Conservation (phyloP, 208 protist species). For the Sergeia podlipaevii region DNA sequence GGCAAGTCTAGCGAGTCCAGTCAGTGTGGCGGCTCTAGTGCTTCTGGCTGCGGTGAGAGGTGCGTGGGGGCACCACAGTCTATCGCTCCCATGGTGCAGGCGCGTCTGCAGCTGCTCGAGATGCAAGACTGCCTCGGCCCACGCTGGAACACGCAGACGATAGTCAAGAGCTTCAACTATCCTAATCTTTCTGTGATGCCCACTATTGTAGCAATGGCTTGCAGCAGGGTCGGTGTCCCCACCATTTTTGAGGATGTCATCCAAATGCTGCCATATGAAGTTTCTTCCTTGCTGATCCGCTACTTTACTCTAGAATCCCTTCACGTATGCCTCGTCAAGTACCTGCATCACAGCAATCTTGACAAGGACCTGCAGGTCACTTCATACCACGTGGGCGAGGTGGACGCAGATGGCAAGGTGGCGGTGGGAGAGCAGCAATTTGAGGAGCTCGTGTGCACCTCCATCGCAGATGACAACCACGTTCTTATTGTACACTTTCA, state of each 20-base stretch:
- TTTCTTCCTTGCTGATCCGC: constrained; percentile 69
- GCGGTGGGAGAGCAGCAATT: constrained; percentile 40
- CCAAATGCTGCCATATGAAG: constrained; percentile 65
- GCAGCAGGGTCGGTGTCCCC: constrained; percentile 40
- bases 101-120: constrained; percentile 53
- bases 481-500: constrained; percentile 68
- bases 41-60: constrained; percentile 9
- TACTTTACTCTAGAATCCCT: constrained; percentile 76
- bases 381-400: constrained; percentile 60
- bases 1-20: constrained; percentile 11
- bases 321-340: constrained; percentile 62
- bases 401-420: constrained; percentile 19
- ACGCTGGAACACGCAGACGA: not conserved
- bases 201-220: constrained; percentile 79
- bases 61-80: constrained; percentile 51
- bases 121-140: constrained; percentile 28
- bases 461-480: constrained; percentile 16
- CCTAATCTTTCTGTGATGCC: constrained; percentile 64
- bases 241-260: constrained; percentile 82
- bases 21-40: constrained; percentile 9
- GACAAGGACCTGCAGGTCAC: constrained; percentile 33
- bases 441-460: constrained; percentile 31
- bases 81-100: constrained; percentile 58
- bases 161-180: constrained; percentile 49
- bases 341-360: constrained; percentile 36